Conservation (phyloP, 1,284 basidiomycete genomes). For the Puccinia novopanici region DNA sequence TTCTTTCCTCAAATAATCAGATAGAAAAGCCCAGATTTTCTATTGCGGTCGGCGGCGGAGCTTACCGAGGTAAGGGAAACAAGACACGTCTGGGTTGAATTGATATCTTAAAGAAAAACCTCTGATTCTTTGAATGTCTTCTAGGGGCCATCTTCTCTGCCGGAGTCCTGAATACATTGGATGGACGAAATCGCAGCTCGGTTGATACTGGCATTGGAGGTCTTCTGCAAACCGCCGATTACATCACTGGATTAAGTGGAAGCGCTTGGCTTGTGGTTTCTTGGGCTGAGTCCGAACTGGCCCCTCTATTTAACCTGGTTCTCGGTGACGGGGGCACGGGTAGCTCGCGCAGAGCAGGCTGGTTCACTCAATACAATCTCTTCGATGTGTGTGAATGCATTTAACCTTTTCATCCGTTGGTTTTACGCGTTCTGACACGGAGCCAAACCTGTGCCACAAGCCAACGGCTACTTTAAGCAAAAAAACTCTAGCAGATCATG, state of each 20-base stretch:
- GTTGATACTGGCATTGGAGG: constrained; percentile 30
- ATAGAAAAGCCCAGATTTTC: constrained; percentile 26
- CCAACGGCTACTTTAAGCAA: constrained; percentile 26
- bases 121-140: not conserved
- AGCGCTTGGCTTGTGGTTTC: constrained; percentile 47
- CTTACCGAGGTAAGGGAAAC: constrained; percentile 36
- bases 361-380: constrained; percentile 35
- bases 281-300: constrained; percentile 42
- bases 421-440: not conserved
- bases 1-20: constrained; percentile 30
- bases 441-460: not conserved
- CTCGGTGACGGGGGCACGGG: constrained; percentile 15
- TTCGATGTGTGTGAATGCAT: constrained; percentile 21
- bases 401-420: not conserved
- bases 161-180: constrained; percentile 43
- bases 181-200: constrained; percentile 42
- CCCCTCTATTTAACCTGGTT: constrained; percentile 39
- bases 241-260: constrained; percentile 46
- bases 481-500: not conserved
- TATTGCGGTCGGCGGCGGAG: constrained; percentile 42
- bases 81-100: not conserved
- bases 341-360: constrained; percentile 8
- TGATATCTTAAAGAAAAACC: not conserved
- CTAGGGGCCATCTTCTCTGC: constrained; percentile 43
- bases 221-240: constrained; percentile 37